Evolutionary conservation across 164 flowering plant species (phyloP).

Genomic region (Aristolochia californica): DNA sequence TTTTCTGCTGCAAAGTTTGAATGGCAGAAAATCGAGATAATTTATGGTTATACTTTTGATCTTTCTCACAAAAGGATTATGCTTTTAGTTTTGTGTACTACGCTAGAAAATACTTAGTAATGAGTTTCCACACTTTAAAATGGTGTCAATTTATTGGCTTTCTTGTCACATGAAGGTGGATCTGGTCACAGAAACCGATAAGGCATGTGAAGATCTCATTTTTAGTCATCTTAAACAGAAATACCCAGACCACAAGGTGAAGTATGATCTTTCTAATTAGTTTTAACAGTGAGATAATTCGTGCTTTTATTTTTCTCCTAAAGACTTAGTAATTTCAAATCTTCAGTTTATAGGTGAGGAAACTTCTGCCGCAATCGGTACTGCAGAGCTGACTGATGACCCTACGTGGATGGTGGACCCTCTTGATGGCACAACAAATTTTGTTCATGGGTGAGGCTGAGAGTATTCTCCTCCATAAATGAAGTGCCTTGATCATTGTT

Average conservation of each 20-base stretch:
- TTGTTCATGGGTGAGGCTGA: slow-evolving; percentile 73
- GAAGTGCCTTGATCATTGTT: too few relatives aligned
- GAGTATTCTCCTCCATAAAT: background rate
- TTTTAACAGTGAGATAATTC: background rate
- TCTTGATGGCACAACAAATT: slow-evolving; percentile 95
- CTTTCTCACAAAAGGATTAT: background rate
- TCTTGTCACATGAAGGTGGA: slow-evolving; percentile 51
- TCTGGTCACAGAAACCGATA: slow-evolving; percentile 96
- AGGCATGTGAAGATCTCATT: slow-evolving; percentile 88
- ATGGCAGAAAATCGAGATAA: background rate
- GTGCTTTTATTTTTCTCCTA: slow-evolving; percentile 2
- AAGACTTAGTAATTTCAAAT: background rate
- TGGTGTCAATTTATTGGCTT: background rate
- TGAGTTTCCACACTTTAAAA: background rate
- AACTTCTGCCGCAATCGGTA: slow-evolving; percentile 82
- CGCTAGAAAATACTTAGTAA: background rate
- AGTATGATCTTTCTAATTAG: background rate
- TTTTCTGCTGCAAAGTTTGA: background rate
- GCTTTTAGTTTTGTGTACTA: too few relatives aligned
- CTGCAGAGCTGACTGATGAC: slow-evolving; percentile 62
- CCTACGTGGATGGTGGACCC: slow-evolving; percentile 99
- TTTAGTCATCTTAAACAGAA: slow-evolving; percentile 62
- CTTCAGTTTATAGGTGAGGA: slow-evolving; percentile 92
- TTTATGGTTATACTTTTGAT: background rate
- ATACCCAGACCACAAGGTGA: slow-evolving; percentile 76